A percentile compares a stretch with the other conserved stretches of the same genome.
phyloP scores from a whole-genome alignment of 108 stramenopile genomes.

The Nitzschia sp. region DNA sequence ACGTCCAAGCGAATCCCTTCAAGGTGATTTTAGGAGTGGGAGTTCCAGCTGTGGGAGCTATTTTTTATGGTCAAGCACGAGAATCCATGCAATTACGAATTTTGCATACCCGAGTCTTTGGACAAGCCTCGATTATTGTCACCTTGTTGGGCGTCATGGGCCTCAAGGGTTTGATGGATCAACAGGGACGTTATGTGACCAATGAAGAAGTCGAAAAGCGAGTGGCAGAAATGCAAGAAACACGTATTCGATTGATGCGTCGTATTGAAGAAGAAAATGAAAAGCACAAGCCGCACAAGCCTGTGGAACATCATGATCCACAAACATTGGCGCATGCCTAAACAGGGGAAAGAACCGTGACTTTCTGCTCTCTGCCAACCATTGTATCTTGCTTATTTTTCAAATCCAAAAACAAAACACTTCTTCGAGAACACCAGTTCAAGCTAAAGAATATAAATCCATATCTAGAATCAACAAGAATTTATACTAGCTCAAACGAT shows the following conservation, averaged over 20 bases:
- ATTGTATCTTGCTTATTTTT: too few relatives aligned
- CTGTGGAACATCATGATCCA: too few relatives aligned
- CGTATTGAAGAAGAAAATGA: too few relatives aligned
- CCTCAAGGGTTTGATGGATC: constrained; percentile 85
- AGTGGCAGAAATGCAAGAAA: constrained; percentile 69
- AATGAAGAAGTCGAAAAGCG: constrained; percentile 65
- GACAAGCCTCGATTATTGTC: constrained; percentile 75
- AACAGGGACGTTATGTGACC: constrained; percentile 72
- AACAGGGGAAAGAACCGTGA: too few relatives aligned
- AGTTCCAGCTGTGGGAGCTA: constrained; percentile 68
- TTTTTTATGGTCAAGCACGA: constrained; percentile 61
- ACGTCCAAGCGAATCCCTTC: constrained; percentile 79
- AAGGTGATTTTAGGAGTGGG: constrained; percentile 63
- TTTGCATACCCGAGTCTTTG: constrained; percentile 87
- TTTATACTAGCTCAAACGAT: too few relatives aligned
- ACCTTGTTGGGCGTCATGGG: constrained; percentile 83
- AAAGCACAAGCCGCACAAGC: too few relatives aligned
- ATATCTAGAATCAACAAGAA: too few relatives aligned
- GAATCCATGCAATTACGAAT: constrained; percentile 66
- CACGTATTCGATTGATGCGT: constrained; percentile 54
- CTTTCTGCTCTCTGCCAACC: too few relatives aligned
- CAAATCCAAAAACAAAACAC: too few relatives aligned
- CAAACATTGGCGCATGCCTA: too few relatives aligned
- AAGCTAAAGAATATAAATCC: too few relatives aligned
- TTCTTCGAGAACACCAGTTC: too few relatives aligned